These are phyloP conservation scores for Liquidambar formosana DNA, from an alignment of 164 flowering plant species.

Conservation along the genomic window DNA sequence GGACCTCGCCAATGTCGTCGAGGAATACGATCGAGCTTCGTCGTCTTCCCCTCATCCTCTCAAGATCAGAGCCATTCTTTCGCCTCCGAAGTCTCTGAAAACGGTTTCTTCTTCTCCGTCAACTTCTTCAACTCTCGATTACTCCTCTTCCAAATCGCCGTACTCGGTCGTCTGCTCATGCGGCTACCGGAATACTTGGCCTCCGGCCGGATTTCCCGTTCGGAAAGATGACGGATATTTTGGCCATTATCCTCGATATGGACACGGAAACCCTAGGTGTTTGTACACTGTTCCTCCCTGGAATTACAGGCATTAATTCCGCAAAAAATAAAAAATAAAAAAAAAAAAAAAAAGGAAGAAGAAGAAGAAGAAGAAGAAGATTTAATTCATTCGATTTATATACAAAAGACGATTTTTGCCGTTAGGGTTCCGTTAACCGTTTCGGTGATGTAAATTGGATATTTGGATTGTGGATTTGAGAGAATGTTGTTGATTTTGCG, in stretches of 20 bases:
- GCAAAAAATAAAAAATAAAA: too few relatives aligned
- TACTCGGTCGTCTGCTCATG: neutral
- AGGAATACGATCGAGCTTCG: constrained; percentile 45
- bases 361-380: too few relatives aligned
- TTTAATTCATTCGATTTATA: too few relatives aligned
- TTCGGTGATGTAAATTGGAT: too few relatives aligned
- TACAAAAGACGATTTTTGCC: neutral
- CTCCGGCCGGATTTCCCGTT: neutral
- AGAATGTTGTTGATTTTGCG: too few relatives aligned
- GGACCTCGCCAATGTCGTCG: constrained; percentile 43
- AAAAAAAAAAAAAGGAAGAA: too few relatives aligned
- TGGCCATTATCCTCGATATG: neutral
- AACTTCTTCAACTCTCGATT: constrained; percentile 14
- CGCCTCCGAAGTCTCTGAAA: constrained; percentile 35
- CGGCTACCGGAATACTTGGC: neutral
- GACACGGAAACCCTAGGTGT: constrained; percentile 11
- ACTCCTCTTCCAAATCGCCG: constrained; percentile 4
- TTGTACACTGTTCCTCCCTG: constrained; percentile 4
- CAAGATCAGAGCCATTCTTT: constrained; percentile 54
- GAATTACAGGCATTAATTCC: neutral
- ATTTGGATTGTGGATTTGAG: too few relatives aligned
- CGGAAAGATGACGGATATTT: neutral
- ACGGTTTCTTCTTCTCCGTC: constrained; percentile 38
- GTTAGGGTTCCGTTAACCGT: constrained; percentile 11
- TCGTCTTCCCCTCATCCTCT: constrained; percentile 2